Conservation (phyloP, 169 alveolate species). For the Amoebophrya sp. region DNA sequence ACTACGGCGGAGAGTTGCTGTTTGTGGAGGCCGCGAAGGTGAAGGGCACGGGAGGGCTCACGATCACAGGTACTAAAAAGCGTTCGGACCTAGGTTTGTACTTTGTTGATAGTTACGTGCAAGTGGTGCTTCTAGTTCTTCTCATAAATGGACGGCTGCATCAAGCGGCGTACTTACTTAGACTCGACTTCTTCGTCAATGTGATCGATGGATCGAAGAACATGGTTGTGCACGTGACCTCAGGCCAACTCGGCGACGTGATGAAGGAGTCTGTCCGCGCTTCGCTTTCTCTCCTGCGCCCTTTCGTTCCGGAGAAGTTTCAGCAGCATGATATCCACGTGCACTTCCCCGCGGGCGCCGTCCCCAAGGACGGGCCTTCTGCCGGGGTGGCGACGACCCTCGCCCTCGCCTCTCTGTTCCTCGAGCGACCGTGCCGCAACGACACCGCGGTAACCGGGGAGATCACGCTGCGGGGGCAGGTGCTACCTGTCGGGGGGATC, state of each 20-base stretch:
- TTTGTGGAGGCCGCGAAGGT: conserved; percentile 60
- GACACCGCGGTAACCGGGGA: conserved; percentile 88
- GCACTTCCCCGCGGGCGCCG: conserved; percentile 85
- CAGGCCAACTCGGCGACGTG: conserved; percentile 80
- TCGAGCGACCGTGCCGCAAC: conserved; percentile 42
- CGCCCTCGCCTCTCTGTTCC: conserved; percentile 64
- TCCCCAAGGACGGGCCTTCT: conserved; percentile 89
- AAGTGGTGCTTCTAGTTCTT: no score
- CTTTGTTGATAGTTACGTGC: no score
- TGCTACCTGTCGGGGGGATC: conserved; percentile 74
- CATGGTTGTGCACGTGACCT: no score
- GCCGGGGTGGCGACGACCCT: conserved; percentile 83
- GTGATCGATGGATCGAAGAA: no score
- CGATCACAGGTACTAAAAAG: no score
- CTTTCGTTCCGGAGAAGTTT: background rate
- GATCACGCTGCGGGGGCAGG: conserved; percentile 75
- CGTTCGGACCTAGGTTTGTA: no score
- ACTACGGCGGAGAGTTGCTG: conserved; percentile 78
- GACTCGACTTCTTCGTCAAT: no score
- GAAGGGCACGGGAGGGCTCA: conserved; percentile 37
- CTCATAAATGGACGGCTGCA: no score
- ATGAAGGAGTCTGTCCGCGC: conserved; percentile 80
- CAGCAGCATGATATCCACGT: conserved; percentile 51
- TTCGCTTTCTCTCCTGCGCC: conserved; percentile 40
- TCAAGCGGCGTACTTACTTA: no score